phyloP scores from a whole-genome alignment of 768 basidiomycete genomes.

The Tricholoma hemisulphureum region DNA sequence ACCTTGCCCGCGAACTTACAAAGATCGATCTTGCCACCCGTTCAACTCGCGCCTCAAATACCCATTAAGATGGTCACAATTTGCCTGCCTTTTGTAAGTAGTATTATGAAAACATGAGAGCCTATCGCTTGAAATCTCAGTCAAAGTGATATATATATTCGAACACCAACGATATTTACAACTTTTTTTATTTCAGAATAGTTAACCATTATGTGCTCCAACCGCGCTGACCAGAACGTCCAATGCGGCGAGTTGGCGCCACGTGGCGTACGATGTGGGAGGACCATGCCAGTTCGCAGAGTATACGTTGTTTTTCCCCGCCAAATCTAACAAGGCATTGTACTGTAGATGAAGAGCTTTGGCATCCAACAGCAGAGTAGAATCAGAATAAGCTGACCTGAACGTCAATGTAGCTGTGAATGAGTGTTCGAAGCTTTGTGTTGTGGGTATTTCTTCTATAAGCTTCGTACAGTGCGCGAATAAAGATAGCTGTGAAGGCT shows the following conservation, averaged over 20 bases:
- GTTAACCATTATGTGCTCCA: no score
- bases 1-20: conserved; percentile 8
- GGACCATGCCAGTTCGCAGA: conserved; percentile 48
- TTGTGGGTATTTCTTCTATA: conserved; percentile 39
- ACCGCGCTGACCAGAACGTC: no score
- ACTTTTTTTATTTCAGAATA: no score
- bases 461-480: conserved; percentile 48
- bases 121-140: no score
- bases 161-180: no score
- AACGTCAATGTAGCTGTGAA: conserved; percentile 51
- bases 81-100: no score
- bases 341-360: conserved; percentile 35
- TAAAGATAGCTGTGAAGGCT: conserved; percentile 36
- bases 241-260: conserved; percentile 52
- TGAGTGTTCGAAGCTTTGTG: conserved; percentile 35
- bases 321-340: conserved; percentile 49
- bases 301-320: conserved; percentile 42
- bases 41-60: no score
- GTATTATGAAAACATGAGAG: no score
- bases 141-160: no score
- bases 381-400: conserved; percentile 41
- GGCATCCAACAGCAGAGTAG: background rate
- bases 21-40: no score
- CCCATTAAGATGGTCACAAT: no score
- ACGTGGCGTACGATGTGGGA: conserved; percentile 42